These are phyloP conservation scores for Hypoxylon trugodes DNA, from an alignment of 495 filamentous ascomycete genomes.

Conservation along the genomic window DNA sequence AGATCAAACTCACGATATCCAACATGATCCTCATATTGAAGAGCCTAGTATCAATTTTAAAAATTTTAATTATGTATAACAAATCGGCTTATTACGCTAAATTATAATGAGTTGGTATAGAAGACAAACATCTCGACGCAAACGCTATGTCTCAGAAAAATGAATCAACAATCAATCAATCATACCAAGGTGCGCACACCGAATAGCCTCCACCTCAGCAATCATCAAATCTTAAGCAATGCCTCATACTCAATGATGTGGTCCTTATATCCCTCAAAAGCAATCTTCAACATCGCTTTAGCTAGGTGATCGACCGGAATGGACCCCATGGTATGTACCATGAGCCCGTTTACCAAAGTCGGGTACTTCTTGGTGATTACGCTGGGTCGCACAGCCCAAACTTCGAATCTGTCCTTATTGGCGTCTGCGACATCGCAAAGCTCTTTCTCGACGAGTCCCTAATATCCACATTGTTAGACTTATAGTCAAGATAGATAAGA, in stretches of 20 bases:
- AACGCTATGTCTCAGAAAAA: too few relatives aligned
- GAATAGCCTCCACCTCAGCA: too few relatives aligned
- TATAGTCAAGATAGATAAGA: too few relatives aligned
- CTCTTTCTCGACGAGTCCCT: slow-evolving; percentile 55
- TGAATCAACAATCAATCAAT: too few relatives aligned
- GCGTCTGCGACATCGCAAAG: slow-evolving; percentile 46
- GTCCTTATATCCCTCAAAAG: slow-evolving; percentile 46
- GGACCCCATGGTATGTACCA: slow-evolving; percentile 31
- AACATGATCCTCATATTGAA: too few relatives aligned
- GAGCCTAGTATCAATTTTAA: too few relatives aligned
- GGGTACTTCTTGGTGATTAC: slow-evolving; percentile 50
- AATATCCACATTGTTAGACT: neutral
- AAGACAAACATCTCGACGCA: too few relatives aligned
- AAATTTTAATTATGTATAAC: too few relatives aligned
- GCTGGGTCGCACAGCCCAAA: slow-evolving; percentile 43
- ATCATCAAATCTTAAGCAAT: slow-evolving; percentile 43
- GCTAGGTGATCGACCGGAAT: slow-evolving; percentile 52
- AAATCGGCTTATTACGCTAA: too few relatives aligned
- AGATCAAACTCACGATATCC: too few relatives aligned
- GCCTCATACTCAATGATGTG: slow-evolving; percentile 45
- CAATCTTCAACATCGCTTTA: slow-evolving; percentile 50
- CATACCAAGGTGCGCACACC: too few relatives aligned
- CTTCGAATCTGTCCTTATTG: slow-evolving; percentile 42
- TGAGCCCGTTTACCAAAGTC: slow-evolving; percentile 40
- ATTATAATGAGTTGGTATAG: too few relatives aligned